Percentiles rank a stretch among this genome's conserved stretches.
Evolutionary conservation across 2,329 filamentous ascomycete genomes (phyloP).

Genomic region (Penicillium sp.): DNA sequence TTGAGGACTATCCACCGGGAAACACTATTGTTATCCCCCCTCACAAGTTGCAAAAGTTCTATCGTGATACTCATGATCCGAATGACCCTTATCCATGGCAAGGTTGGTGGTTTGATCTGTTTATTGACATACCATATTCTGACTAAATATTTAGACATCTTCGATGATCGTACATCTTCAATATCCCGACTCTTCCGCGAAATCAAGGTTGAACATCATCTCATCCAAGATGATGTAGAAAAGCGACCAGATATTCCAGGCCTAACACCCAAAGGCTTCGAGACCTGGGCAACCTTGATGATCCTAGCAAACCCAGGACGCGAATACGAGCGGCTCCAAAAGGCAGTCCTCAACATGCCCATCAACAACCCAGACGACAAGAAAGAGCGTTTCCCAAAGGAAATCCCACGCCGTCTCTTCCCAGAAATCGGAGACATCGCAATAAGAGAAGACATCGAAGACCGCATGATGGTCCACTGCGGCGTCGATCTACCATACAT

Average conservation of each 20-base stretch:
- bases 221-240: constrained; percentile 57
- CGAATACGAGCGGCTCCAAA: constrained; percentile 69
- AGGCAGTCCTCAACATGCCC: constrained; percentile 68
- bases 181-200: constrained; percentile 61
- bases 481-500: constrained; percentile 47
- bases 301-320: constrained; percentile 74
- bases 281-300: constrained; percentile 69
- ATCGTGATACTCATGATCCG: constrained; percentile 63
- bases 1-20: constrained; percentile 67
- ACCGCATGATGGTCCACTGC: constrained; percentile 57
- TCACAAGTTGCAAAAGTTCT: constrained; percentile 72
- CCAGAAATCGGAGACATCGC: constrained; percentile 60
- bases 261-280: constrained; percentile 67
- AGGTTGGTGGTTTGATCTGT: constrained; percentile 45
- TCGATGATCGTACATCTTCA: constrained; percentile 53
- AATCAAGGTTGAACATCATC: constrained; percentile 60
- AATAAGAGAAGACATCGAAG: constrained; percentile 60
- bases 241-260: constrained; percentile 61
- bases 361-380: constrained; percentile 66
- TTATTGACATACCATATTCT: constrained; percentile 14
- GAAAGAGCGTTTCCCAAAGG: constrained; percentile 74
- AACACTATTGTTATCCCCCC: constrained; percentile 72
- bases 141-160: constrained; percentile 47
- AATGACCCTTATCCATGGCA: constrained; percentile 69
- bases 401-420: constrained; percentile 71